A percentile compares a stretch with the other conserved stretches of the same genome.
These are phyloP conservation scores for Simmondsia chinensis DNA, from an alignment of 148 eudicot genomes.

Conservation along the genomic window DNA sequence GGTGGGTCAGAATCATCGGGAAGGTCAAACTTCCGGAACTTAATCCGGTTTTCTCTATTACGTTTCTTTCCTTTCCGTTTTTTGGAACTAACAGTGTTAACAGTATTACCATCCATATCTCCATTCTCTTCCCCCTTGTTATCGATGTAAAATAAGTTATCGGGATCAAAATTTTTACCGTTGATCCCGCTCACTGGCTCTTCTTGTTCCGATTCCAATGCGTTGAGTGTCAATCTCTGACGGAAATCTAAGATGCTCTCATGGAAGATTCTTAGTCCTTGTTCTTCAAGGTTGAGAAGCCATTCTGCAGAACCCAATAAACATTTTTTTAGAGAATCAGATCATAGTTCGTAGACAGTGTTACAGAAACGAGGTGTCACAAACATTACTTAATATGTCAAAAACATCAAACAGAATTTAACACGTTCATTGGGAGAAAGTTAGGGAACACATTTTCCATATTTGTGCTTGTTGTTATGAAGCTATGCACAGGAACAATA, in stretches of 20 bases:
- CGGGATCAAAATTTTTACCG: slow-evolving; percentile 10
- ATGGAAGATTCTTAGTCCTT: slow-evolving; percentile 25
- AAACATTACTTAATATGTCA: no score
- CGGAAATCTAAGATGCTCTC: slow-evolving; percentile 14
- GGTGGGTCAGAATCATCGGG: slow-evolving; percentile 9
- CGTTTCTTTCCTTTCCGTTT: slow-evolving; percentile 23
- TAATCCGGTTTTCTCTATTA: slow-evolving; percentile 8
- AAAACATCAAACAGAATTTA: no score
- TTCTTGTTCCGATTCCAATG: slow-evolving; percentile 4
- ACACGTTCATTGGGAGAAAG: no score
- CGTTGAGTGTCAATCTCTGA: slow-evolving; percentile 9
- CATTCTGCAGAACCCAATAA: slow-evolving; percentile 49
- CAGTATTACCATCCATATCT: slow-evolving; percentile 12
- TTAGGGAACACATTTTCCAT: not conserved
- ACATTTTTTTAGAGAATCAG: no score
- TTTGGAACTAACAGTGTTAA: slow-evolving; percentile 16
- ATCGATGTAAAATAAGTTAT: slow-evolving; percentile 34
- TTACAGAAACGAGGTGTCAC: no score
- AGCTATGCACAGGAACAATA: not conserved
- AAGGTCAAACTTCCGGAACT: slow-evolving; percentile 29
- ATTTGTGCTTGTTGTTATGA: no score
- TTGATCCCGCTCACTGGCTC: slow-evolving; percentile 1
- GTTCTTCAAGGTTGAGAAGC: slow-evolving; percentile 27
- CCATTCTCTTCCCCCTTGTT: slow-evolving; percentile 28
- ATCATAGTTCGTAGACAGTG: no score